Evolutionary conservation across 108 stramenopile genomes (phyloP), one percentile per base, ranked within the genome.

Genomic region (Aureococcus anophagefferens): DNA sequence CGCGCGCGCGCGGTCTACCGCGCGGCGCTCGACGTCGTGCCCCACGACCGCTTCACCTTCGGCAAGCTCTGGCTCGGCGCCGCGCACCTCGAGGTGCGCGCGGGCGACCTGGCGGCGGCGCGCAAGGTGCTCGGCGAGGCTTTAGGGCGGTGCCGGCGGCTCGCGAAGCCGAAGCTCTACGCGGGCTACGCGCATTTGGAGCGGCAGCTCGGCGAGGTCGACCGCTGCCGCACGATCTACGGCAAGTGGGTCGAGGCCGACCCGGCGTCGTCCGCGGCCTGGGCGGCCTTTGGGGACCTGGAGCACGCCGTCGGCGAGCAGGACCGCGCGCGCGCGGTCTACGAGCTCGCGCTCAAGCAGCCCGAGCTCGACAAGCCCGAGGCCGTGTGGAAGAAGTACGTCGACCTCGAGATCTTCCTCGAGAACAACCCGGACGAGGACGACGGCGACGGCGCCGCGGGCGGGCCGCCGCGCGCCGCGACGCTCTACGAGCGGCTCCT

Each of bases 331-430:
- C 82, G 98, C 18, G 96, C 96, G n/a, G 86, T 99, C 14, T 94
- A 84, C 69, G 95, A 97, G 78, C 81, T 99, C 35, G 98, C 96
- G 30, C 81, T 99, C 29, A 69, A 82, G 31, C 96, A 96, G 74
- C 73, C 92, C 7, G 85, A 85, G 34, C 85, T 99, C 37, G 98
- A 99, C 77, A 94, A 93, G 94, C 98, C 98, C 35, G 98, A 99
- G 75, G 79, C 91, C 62, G 76, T 97, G 35, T 99, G 98, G 98
- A 97, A 97, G 77, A 83, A 82, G 32, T 98, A 92, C 79, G 97
- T 99, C 74, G 98, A 99, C 82, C 94, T 97, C 73, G 96, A 99
- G 84, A 93, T 95, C 63, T 83, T 88, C 15, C 33, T 72, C 34
- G 90, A 93, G 76, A 85, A 87, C 7, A 87, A 92, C 71, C 37